Evolutionary conservation across 352 stramenopile species (phyloP), one percentile per base, ranked within the genome.

Genomic region (Phytopythium oedochilum): DNA sequence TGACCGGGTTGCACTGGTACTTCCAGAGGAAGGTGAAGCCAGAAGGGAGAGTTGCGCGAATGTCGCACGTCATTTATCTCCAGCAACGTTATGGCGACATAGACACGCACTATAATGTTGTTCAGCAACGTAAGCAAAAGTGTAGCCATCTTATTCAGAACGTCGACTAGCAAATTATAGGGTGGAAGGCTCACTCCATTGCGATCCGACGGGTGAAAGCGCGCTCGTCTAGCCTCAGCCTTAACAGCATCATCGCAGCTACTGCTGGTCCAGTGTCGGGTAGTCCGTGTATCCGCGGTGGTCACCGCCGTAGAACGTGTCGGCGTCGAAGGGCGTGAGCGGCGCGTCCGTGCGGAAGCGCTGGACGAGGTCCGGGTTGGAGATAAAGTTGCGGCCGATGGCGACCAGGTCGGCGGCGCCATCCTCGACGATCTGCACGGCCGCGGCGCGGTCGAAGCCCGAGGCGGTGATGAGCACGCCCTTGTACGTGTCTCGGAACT

Each of bases 321-420:
- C 57, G 11, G 57, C 60, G 57, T 88, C 65, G 51, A 66, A 86
- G 26, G 61, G 58, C 40, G 54, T 78, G 15, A 90, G 53, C 17
- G 75, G 63, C 11, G 64, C 57, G 60, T 79, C 59, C 38, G 73
- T 50, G 53, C 71, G 40, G 52, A 90, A 72, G 10, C 78, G 72
- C 42, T 76, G 61, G 40, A 88, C 75, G 34, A 93, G 39, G 59
- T 91, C 83, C 38, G 83, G 79, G 55, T 90, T 93, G 26, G 79
- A 75, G 59, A 93, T 90, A 53, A 88, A 91, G 54, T 70, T 59
- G 43, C 82, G 75, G 11, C 83, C 79, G 53, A 86, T 85, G 17
- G 71, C 80, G 10, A 94, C 78, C 26, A 76, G 59, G 55, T 92
- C 79, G 28, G 73, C 79, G 3, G 70, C 53, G 12, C 66, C 75